phyloP scores from a whole-genome alignment of 768 basidiomycete genomes.

The Podaxis sp. region DNA sequence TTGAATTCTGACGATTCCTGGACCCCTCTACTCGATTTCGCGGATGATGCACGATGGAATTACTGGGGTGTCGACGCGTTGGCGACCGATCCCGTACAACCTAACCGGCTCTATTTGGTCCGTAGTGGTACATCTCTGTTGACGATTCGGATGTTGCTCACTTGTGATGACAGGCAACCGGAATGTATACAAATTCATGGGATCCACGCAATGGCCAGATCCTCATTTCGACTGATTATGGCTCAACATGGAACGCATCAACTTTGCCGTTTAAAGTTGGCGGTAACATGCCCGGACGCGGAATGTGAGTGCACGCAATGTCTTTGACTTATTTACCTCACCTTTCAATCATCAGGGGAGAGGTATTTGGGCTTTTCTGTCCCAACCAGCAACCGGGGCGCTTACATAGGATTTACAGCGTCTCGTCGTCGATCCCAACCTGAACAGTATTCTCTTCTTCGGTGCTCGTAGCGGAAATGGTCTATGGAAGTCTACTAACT shows the following conservation, averaged over 20 bases:
- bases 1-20: conserved; percentile 61
- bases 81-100: conserved; percentile 60
- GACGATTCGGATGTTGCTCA: neutral
- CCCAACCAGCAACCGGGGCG: neutral
- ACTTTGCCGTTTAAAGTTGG: conserved; percentile 65
- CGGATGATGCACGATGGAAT: conserved; percentile 48
- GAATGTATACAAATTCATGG: conserved; percentile 64
- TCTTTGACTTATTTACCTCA: neutral
- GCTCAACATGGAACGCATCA: conserved; percentile 53
- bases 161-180: conserved; percentile 40
- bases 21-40: conserved; percentile 63
- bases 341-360: conserved; percentile 36
- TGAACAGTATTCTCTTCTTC: conserved; percentile 60
- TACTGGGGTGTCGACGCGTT: conserved; percentile 64
- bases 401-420: conserved; percentile 35
- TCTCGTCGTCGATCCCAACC: conserved; percentile 62
- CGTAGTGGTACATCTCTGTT: neutral
- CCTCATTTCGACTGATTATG: conserved; percentile 57
- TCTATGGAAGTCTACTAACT: conserved; percentile 65
- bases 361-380: conserved; percentile 30
- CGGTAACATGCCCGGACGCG: conserved; percentile 70
- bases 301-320: conserved; percentile 38
- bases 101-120: conserved; percentile 55
- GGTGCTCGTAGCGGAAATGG: conserved; percentile 66
- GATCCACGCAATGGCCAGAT: conserved; percentile 66